A percentile compares a stretch with the other conserved stretches of the same genome.
Conservation (phyloP, 2,329 filamentous ascomycete species). For the Helicocarpus griseus region DNA sequence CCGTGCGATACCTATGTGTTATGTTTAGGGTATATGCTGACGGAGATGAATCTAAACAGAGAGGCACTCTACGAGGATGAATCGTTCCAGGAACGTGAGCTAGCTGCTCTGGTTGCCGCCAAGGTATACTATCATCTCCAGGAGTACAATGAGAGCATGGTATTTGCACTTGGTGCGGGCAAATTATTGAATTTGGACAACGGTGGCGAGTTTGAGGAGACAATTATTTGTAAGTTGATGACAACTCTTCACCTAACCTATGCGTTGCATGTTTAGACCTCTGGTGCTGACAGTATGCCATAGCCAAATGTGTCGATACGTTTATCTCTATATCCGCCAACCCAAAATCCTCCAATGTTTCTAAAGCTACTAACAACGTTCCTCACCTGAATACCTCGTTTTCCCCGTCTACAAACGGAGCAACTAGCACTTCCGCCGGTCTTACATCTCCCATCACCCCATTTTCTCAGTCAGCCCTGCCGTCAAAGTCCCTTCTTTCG, state of each 20-base stretch:
- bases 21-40: slow-evolving; percentile 3
- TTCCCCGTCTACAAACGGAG: slow-evolving; percentile 55
- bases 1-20: background rate
- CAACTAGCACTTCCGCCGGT: slow-evolving; percentile 53
- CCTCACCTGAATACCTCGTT: slow-evolving; percentile 74
- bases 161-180: slow-evolving; percentile 87
- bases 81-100: slow-evolving; percentile 81
- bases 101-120: slow-evolving; percentile 86
- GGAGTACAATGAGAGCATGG: slow-evolving; percentile 99
- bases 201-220: slow-evolving; percentile 94
- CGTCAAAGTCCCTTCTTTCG: slow-evolving; percentile 90
- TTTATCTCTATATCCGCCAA: slow-evolving; percentile 75
- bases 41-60: slow-evolving; percentile 39
- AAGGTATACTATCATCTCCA: slow-evolving; percentile 99
- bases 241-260: background rate
- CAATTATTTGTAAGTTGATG: slow-evolving; percentile 66
- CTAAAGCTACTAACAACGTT: slow-evolving; percentile 40
- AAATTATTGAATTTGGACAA: slow-evolving; percentile 89
- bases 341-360: slow-evolving; percentile 43
- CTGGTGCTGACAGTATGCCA: background rate
- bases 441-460: slow-evolving; percentile 84
- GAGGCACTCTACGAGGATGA: slow-evolving; percentile 98
- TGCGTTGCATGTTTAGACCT: background rate
- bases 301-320: slow-evolving; percentile 89
- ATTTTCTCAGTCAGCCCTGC: slow-evolving; percentile 86